Evolutionary conservation across 768 basidiomycete genomes (phyloP), one percentile per base, ranked within the genome.

Genomic region (Agaricus subrufescens): DNA sequence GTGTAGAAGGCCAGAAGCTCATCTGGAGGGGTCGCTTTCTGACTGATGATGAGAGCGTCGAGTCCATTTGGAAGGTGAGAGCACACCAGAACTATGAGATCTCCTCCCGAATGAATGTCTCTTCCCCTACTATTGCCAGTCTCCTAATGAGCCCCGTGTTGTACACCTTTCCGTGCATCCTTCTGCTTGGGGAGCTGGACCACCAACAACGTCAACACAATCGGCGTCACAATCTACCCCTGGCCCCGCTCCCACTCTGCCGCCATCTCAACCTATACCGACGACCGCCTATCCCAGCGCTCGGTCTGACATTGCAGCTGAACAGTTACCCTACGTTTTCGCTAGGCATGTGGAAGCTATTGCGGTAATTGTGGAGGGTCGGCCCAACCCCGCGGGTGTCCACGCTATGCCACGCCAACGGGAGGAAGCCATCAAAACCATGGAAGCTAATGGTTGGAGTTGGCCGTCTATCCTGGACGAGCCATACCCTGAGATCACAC

Each of bases 91-190:
- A 8, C 11, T 34, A 3, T 34, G 34, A 34, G 34, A 8, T 11
- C 8, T 34, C 34, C 7, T 34, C 5, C 34, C 11, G 2, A 34
- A 19, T 19, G 19, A 52, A 37, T 61, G 46, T 60, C 43, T 44
- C 45, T 46, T 37, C 60, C 58, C 52, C 54, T 37, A 56, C 44
- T 57, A 38, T 7, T 8, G 61, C 37, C 63, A 89, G 88, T 71
- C 72, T 44, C 68, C 71, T 40, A 78, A 80, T 54, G 85, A 86
- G 51, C 76, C 81, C 26, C 80, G 79, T 43, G 75, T 84, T 54
- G 73, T 91, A 43, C 90, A 91, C 69, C 75, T 92, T 23, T 85
- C 88, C 12, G 89, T 92, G n/a, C 85, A 86, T 65, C 86, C 87
- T 25, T 86, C 86, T 27, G 86, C 86, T 52, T 92, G 90, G 90